A percentile compares a stretch with the other conserved stretches of the same genome.
Conservation (phyloP, 176 grass and related monocot species). For the Oropetium thomaeum region DNA sequence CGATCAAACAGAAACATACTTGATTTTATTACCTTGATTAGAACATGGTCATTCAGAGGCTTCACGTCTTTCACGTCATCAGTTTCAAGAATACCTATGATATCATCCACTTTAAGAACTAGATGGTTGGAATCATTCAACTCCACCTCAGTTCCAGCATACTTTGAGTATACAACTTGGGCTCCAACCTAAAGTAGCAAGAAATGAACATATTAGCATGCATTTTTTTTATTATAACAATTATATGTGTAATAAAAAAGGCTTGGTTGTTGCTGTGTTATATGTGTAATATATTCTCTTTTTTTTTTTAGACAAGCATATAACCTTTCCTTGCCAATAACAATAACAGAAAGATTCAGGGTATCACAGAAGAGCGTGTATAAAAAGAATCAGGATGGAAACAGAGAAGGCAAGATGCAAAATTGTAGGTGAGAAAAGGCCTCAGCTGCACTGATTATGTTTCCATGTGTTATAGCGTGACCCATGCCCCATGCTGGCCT, state of each 20-base stretch:
- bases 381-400: neutral
- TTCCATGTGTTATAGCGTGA: neutral
- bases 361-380: neutral
- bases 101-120: slow-evolving; percentile 79
- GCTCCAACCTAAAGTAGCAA: slow-evolving; percentile 49
- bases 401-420: neutral
- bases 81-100: slow-evolving; percentile 67
- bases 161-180: slow-evolving; percentile 71
- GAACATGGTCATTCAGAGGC: slow-evolving; percentile 62
- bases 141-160: slow-evolving; percentile 84
- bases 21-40: slow-evolving; percentile 53
- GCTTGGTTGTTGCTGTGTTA: too few relatives aligned
- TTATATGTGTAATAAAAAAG: too few relatives aligned
- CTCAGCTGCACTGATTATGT: neutral
- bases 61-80: slow-evolving; percentile 75
- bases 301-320: neutral
- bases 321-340: neutral
- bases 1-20: neutral
- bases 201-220: neutral
- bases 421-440: neutral
- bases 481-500: too few relatives aligned
- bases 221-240: neutral
- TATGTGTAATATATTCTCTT: too few relatives aligned
- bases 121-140: slow-evolving; percentile 75
- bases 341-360: neutral